Percentiles rank a stretch among this genome's conserved stretches.
Evolutionary conservation across 169 alveolate species (phyloP).

Genomic region (Cryptosporidium ryanae): DNA sequence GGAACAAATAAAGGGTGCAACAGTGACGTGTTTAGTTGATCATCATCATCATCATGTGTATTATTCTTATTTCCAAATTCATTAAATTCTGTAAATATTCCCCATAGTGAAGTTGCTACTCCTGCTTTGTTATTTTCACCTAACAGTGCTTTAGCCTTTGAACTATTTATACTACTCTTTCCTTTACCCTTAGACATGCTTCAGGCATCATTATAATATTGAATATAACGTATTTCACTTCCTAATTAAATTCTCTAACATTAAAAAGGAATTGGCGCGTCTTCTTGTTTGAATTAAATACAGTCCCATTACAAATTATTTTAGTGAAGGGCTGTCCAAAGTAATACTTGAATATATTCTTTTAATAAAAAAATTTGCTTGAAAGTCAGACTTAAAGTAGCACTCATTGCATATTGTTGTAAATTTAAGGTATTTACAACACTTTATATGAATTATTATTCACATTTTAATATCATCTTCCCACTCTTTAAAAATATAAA

Average conservation of each 20-base stretch:
- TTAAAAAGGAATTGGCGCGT: not conserved
- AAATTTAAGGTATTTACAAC: too few species aligned
- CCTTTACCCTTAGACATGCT: conserved; percentile 35
- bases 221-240: too few species aligned
- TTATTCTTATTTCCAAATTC: not conserved
- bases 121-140: conserved; percentile 19
- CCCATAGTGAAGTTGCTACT: conserved; percentile 63
- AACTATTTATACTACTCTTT: conserved; percentile 28
- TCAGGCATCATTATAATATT: not conserved
- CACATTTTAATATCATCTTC: too few species aligned
- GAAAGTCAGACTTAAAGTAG: too few species aligned
- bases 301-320: too few species aligned
- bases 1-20: conserved; percentile 45
- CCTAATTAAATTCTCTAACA: not conserved
- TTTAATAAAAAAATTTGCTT: too few species aligned
- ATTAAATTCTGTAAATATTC: conserved; percentile 38
- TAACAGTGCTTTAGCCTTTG: conserved; percentile 31
- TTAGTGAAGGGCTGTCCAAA: too few species aligned
- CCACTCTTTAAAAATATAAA: too few species aligned
- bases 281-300: too few species aligned
- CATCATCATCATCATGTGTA: not conserved
- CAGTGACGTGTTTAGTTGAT: not conserved
- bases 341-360: too few species aligned
- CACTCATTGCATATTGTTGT: too few species aligned
- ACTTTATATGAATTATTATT: too few species aligned